phyloP scores from a whole-genome alignment of 2,329 filamentous ascomycete species.

The Geoglossum cookeanum region DNA sequence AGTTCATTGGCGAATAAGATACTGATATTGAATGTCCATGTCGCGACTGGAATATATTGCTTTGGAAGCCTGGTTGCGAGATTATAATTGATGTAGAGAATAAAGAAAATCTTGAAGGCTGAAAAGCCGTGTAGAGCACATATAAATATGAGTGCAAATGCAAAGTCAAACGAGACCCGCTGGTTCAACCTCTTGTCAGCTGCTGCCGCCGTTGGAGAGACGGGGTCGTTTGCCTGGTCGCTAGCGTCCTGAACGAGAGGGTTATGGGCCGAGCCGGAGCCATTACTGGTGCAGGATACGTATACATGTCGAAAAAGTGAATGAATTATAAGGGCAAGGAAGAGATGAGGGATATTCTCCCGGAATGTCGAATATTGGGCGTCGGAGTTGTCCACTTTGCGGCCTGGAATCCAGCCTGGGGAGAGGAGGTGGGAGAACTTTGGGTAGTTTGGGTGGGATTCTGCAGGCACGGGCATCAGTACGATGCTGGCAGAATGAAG shows the following conservation, averaged over 20 bases:
- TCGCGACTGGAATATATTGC: slow-evolving; percentile 49
- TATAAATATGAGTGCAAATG: slow-evolving; percentile 65
- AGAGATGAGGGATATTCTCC: slow-evolving; percentile 66
- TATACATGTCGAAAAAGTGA: slow-evolving; percentile 59
- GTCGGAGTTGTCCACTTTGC: slow-evolving; percentile 85
- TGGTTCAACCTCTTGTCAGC: slow-evolving; percentile 43
- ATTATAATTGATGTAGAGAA: slow-evolving; percentile 65
- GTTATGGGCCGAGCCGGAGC: slow-evolving; percentile 18
- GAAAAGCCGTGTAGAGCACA: slow-evolving; percentile 70
- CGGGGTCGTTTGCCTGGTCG: slow-evolving; percentile 9
- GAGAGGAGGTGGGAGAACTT: slow-evolving; percentile 54
- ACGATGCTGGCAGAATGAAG: not conserved
- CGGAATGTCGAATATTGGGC: slow-evolving; percentile 73
- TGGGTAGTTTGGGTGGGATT: slow-evolving; percentile 60
- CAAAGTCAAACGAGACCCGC: slow-evolving; percentile 63
- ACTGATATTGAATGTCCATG: slow-evolving; percentile 79
- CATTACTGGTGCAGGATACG: slow-evolving; percentile 26
- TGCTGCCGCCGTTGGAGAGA: slow-evolving; percentile 20
- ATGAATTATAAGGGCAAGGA: slow-evolving; percentile 54
- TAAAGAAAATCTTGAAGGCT: slow-evolving; percentile 58
- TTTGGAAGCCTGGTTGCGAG: slow-evolving; percentile 56
- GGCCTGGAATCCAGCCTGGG: slow-evolving; percentile 78
- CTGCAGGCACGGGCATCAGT: slow-evolving; percentile 26
- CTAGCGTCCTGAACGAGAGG: slow-evolving; percentile 8
- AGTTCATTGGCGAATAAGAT: slow-evolving; percentile 84